Percentiles rank a stretch among this genome's conserved stretches.
These are phyloP conservation scores for Sporobolomyces pararoseus DNA, from an alignment of 768 basidiomycete genomes.

Conservation along the genomic window DNA sequence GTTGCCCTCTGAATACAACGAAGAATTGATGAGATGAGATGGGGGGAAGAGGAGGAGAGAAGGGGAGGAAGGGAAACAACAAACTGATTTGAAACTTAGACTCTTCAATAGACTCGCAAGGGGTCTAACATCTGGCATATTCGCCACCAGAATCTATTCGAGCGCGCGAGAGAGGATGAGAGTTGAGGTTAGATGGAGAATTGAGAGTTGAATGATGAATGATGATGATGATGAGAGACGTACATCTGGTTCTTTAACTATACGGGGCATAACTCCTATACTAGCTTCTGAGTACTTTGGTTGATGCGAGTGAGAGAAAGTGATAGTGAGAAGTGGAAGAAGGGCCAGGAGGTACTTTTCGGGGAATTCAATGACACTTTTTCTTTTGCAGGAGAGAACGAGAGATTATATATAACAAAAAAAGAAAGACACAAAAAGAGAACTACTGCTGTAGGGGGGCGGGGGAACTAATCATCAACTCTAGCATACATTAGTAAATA, in stretches of 20 bases:
- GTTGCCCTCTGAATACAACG: constrained; percentile 57
- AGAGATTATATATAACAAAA: no score
- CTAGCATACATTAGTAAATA: constrained; percentile 33
- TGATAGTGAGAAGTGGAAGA: no score
- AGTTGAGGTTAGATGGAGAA: background rate
- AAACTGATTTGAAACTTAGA: constrained; percentile 72
- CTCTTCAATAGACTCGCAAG: constrained; percentile 74
- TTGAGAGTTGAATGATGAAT: background rate
- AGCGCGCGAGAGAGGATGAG: background rate
- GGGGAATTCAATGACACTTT: no score
- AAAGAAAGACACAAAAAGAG: no score
- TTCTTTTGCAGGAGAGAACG: no score
- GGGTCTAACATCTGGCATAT: constrained; percentile 66
- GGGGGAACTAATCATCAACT: constrained; percentile 20
- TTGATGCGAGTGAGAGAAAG: no score
- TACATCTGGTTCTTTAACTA: no score
- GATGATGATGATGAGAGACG: no score
- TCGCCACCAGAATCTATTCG: constrained; percentile 48
- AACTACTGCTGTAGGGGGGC: no score
- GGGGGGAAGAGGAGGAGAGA: background rate
- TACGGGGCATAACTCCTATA: background rate
- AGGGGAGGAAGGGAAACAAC: background rate
- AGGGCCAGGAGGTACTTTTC: no score
- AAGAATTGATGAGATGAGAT: background rate
- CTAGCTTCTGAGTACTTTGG: background rate